Evolutionary conservation across 345 rosid species (phyloP).

Genomic region (Chamaenerion angustifolium): DNA sequence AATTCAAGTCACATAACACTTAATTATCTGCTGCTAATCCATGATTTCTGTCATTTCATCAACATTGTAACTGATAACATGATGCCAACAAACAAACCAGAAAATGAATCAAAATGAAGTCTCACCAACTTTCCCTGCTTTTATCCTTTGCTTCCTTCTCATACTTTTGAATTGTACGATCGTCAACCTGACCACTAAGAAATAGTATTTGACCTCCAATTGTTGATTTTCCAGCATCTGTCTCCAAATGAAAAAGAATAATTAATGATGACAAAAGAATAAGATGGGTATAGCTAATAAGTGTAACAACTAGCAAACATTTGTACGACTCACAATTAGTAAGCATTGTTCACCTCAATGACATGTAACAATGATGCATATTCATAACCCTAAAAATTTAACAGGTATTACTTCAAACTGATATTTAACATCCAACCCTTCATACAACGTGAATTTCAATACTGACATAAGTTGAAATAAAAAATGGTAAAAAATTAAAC

Average conservation of each 20-base stretch:
- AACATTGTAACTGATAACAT: too few species aligned
- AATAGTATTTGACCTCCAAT: conserved; percentile 95
- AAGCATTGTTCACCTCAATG: too few species aligned
- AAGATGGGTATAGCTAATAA: not conserved
- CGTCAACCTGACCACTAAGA: conserved; percentile 94
- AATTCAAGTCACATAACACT: conserved; percentile 5
- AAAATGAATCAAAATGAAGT: not conserved
- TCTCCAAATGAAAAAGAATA: conserved; percentile 1
- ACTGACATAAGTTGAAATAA: too few species aligned
- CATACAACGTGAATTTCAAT: too few species aligned
- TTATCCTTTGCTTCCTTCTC: conserved; percentile 99
- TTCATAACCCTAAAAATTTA: too few species aligned
- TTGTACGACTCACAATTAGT: too few species aligned
- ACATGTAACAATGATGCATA: too few species aligned
- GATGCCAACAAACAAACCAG: not conserved
- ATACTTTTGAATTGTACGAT: conserved; percentile 85
- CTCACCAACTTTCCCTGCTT: conserved; percentile 97
- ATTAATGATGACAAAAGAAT: not conserved
- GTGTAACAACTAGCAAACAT: not conserved
- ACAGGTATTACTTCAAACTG: too few species aligned
- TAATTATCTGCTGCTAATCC: too few species aligned
- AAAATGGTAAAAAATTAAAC: too few species aligned
- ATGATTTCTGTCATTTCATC: too few species aligned
- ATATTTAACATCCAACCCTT: too few species aligned
- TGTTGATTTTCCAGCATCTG: conserved; percentile 99